Base-by-base conservation (phyloP, 2,329 filamentous ascomycete species). In the Ophiostoma triangulosporum region DNA sequence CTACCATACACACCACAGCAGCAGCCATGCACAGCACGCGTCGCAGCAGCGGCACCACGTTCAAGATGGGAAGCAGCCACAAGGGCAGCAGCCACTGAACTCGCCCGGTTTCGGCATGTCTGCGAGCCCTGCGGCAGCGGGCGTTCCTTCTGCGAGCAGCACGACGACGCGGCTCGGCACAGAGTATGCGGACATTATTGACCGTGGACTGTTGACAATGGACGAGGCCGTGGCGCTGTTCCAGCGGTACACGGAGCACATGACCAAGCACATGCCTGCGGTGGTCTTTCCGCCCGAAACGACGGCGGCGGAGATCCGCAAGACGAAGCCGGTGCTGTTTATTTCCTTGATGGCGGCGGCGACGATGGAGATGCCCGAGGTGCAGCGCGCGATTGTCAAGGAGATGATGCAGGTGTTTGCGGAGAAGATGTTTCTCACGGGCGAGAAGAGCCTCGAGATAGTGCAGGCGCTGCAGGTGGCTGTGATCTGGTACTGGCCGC, bases 401-500 rank as follows among this genome's bases (percentile, higher is more conserved):
- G 82, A 93, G 61, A 69, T 88, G 53, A 84, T 88, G 70, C 79
- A 81, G 57, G 71, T 81, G 11, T 77, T 93, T 53, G 86, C 86
- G 3, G 83, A 93, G 45, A 81, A 80, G 59, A 76, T 91, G 38
- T 77, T 93, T 60, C 71, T 88, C 29, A 77, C 78, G 6, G 88
- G 86, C 12, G 82, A 88, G 61, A 95, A 94, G 71, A 87, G 79
- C 33, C 68, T 95, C 17, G 89, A 95, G 65, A 72, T 95, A 6
- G 80, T 94, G 8, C 89, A 95, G 68, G 79, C 86, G 1, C 70
- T 95, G 38, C 76, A 87, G 55, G 71, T 95, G 3, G 74, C 80
- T 6, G 80, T 83, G n/a, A 77, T 89, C 20, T 95, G 88, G 86
- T 94, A 95, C 65, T 82, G 81, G 65, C 87, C 88, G 15, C 88